A percentile compares a stretch with the other conserved stretches of the same genome.
phyloP scores from a whole-genome alignment of 202 grass and related monocot species.

The Dendrocalamus latiflorus region DNA sequence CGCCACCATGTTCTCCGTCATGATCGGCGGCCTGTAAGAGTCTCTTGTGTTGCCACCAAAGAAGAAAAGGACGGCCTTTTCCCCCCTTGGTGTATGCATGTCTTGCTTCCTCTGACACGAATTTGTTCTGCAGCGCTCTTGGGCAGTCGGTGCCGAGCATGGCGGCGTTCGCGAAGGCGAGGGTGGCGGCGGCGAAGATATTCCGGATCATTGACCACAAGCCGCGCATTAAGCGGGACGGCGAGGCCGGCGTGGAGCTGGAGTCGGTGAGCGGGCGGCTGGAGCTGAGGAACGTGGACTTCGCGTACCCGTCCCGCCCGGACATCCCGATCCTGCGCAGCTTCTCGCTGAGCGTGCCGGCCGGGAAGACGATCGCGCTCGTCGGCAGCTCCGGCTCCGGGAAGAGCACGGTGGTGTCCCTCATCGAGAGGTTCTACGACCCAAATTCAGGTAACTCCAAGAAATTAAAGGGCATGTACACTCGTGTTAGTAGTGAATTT shows the following conservation, averaged over 20 bases:
- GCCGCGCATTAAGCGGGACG: slow-evolving; percentile 43
- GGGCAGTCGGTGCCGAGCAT: slow-evolving; percentile 97
- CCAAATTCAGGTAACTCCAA: slow-evolving; percentile 64
- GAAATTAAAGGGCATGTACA: neutral
- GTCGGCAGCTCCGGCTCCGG: slow-evolving; percentile 93
- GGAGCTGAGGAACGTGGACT: slow-evolving; percentile 67
- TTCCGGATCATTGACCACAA: slow-evolving; percentile 75
- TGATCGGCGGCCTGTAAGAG: slow-evolving; percentile 92
- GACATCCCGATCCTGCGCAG: slow-evolving; percentile 58
- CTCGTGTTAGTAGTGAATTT: neutral
- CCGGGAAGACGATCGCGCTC: slow-evolving; percentile 91
- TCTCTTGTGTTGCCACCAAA: neutral
- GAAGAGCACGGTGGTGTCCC: slow-evolving; percentile 95
- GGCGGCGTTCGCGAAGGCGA: slow-evolving; percentile 87
- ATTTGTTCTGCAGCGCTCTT: slow-evolving; percentile 44
- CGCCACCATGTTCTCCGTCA: slow-evolving; percentile 98
- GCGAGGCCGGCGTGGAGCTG: slow-evolving; percentile 36
- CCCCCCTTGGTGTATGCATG: neutral
- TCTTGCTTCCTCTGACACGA: neutral
- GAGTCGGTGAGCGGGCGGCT: slow-evolving; percentile 56
- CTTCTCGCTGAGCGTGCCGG: slow-evolving; percentile 61
- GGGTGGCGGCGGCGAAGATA: slow-evolving; percentile 86
- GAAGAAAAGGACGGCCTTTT: neutral
- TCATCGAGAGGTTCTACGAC: slow-evolving; percentile 96
- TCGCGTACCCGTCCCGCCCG: slow-evolving; percentile 74